Evolutionary conservation across 495 filamentous ascomycete genomes (phyloP).

Genomic region (Pseudoneurospora amorphoporcata): DNA sequence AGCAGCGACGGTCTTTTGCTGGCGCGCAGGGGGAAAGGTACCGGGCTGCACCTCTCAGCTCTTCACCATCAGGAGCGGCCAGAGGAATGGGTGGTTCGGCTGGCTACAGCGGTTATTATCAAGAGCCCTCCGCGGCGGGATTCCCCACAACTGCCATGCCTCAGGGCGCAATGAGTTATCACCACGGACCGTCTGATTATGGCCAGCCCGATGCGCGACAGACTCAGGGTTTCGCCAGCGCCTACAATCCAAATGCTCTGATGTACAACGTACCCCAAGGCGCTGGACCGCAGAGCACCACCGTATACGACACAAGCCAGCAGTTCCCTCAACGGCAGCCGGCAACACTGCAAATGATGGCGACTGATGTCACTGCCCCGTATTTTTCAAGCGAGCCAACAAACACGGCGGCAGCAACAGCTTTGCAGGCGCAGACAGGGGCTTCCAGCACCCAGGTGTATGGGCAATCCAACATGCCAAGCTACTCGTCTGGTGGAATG

Average conservation of each 20-base stretch:
- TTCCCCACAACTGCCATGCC: constrained; percentile 39
- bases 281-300: constrained; percentile 43
- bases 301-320: constrained; percentile 67
- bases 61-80: constrained; percentile 29
- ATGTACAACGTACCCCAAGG: constrained; percentile 74
- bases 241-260: constrained; percentile 49
- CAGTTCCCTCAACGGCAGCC: constrained; percentile 71
- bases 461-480: constrained; percentile 39
- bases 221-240: constrained; percentile 33
- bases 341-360: constrained; percentile 71
- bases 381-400: constrained; percentile 71
- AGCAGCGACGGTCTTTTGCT: constrained; percentile 31
- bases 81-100: constrained; percentile 35
- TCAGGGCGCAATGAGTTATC: constrained; percentile 42
- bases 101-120: constrained; percentile 47
- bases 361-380: constrained; percentile 53
- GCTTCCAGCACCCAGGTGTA: constrained; percentile 38
- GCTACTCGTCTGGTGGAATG: constrained; percentile 32
- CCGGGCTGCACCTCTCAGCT: constrained; percentile 33
- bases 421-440: constrained; percentile 27
- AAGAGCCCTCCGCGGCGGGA: constrained; percentile 34
- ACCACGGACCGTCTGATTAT: constrained; percentile 35
- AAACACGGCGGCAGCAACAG: constrained; percentile 47
- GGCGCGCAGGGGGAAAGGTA: constrained; percentile 37
- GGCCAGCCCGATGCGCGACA: constrained; percentile 40